Base-by-base conservation (phyloP, 2,329 filamentous ascomycete species). In the Didymella keratinophila region DNA sequence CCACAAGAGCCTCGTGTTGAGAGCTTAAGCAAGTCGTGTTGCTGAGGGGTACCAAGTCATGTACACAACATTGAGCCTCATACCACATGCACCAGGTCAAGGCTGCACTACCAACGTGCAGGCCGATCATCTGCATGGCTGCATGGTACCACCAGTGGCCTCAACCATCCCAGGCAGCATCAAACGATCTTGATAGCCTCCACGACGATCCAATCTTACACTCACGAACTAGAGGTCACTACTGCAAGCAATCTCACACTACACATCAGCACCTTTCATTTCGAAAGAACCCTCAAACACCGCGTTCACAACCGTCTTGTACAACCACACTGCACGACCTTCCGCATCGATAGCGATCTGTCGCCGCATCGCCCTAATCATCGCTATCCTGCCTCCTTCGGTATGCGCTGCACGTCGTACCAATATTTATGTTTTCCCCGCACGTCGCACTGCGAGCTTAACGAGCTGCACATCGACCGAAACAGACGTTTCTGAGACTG, bases 371-470 rank as follows among this genome's bases (percentile, higher is more conserved):
- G 48, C 52, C 50, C 52, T 52, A 51, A 60, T 48, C 49, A 56
- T 58, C 55, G 36, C 54, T 56, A 52, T 49, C 16, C 36, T 27
- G 48, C 46, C 58, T 50, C 37, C 27, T 25, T 43, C 49, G 52
- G 51, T 49, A 41, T 46, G 37, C 44, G 12, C 52, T 52, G 32
- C 53, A 46, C 18, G 65, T 65, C 32, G 54, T 57, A 63, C 65
- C 59, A 67, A 67, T 67, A 67, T 25, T 59, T 57, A 16, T 32
- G 42, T 46, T 48, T 51, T 37, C 49, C 52, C 48, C 59, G 49
- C 55, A 51, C 46, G 63, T 64, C 39, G 52, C 52, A 64, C 63
- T 10, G 41, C 45, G 25, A 37, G 14, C 23, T 20, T 27, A 25
- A 43, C 39, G 50, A 28, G 42, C 52, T 65, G 60, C 62, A 55